Evolutionary conservation across 1,284 basidiomycete genomes (phyloP).

Genomic region (Trichosporon coremiiforme): DNA sequence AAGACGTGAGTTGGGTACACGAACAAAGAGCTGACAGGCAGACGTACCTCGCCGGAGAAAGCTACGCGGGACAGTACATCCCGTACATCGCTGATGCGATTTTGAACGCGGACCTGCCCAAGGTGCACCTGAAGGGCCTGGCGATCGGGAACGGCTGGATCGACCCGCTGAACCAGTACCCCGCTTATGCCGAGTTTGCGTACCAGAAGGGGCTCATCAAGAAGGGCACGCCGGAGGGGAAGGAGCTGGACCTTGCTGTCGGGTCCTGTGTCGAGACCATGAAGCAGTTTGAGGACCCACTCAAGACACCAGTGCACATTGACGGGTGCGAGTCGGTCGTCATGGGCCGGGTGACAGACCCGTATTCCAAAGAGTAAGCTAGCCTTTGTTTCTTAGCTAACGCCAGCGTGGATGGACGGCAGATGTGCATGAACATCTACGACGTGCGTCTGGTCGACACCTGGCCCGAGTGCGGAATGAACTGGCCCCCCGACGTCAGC

Average conservation of each 20-base stretch:
- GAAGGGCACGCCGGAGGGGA: constrained; percentile 69
- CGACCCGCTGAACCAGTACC: constrained; percentile 84
- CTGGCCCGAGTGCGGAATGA: constrained; percentile 89
- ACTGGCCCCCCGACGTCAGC: constrained; percentile 90
- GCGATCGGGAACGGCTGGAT: constrained; percentile 99
- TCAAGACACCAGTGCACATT: constrained; percentile 64
- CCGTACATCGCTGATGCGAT: constrained; percentile 90
- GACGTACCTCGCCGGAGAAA: constrained; percentile 92
- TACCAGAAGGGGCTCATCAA: constrained; percentile 77
- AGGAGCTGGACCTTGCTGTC: constrained; percentile 65
- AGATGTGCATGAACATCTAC: constrained; percentile 91
- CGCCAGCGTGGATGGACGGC: constrained; percentile 67
- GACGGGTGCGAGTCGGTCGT: constrained; percentile 67
- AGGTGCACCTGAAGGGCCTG: constrained; percentile 67
- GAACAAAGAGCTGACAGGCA: constrained; percentile 57
- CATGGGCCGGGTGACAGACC: constrained; percentile 64
- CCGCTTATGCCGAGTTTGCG: constrained; percentile 84
- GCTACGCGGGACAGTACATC: constrained; percentile 98
- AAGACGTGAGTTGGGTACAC: constrained; percentile 71
- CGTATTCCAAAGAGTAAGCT: constrained; percentile 67
- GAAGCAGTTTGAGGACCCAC: constrained; percentile 57
- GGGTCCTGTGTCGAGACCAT: constrained; percentile 67
- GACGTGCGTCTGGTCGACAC: constrained; percentile 86
- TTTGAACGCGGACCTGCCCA: constrained; percentile 66
- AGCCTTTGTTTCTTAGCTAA: constrained; percentile 4